Percentiles rank a stretch among this genome's conserved stretches.
phyloP scores from a whole-genome alignment of 192 early-diverging fungal genomes.

The Entrophospora sp. region DNA sequence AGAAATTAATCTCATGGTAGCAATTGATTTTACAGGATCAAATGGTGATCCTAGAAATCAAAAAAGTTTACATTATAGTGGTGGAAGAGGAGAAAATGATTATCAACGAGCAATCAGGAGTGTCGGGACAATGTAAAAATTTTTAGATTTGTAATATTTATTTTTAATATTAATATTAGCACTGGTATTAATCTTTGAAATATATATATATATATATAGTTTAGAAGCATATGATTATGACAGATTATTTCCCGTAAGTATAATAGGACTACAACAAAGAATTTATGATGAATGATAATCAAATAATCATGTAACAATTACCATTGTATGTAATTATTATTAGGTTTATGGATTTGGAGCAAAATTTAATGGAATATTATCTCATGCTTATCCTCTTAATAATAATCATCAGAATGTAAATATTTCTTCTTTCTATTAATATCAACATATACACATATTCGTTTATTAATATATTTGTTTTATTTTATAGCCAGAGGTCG shows the following conservation, averaged over 20 bases:
- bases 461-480: background rate
- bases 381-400: slow-evolving; percentile 42
- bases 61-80: slow-evolving; percentile 39
- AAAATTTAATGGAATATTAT: slow-evolving; percentile 29
- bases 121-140: slow-evolving; percentile 30
- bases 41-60: slow-evolving; percentile 44
- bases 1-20: slow-evolving; percentile 34
- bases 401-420: slow-evolving; percentile 24
- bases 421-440: background rate
- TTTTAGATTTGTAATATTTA: background rate
- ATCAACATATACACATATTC: background rate
- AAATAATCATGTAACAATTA: no score
- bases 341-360: slow-evolving; percentile 47
- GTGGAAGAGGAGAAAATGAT: slow-evolving; percentile 27
- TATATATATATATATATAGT: background rate
- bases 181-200: no score
- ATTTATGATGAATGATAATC: no score
- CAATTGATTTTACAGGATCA: slow-evolving; percentile 47
- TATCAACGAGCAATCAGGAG: slow-evolving; percentile 42
- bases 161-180: background rate
- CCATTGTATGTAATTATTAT: no score
- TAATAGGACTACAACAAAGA: no score
- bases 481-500: slow-evolving; percentile 37
- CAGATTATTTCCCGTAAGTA: slow-evolving; percentile 31
- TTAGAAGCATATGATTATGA: slow-evolving; percentile 45